Evolutionary conservation across 345 rosid species (phyloP).

Genomic region (Aquilaria malaccensis): DNA sequence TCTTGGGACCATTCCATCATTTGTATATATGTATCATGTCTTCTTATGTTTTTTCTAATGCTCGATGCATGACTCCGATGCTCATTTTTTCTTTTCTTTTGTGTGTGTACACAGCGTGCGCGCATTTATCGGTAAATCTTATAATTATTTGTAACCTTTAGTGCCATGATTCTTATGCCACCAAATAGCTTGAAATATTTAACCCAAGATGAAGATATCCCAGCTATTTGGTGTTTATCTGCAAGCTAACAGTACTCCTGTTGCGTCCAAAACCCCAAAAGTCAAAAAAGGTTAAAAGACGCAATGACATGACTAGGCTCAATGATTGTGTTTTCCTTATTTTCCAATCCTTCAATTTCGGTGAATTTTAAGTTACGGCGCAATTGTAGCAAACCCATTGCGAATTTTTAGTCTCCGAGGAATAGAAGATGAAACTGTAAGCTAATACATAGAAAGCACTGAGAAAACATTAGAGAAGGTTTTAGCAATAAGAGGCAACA

Average conservation of each 20-base stretch:
- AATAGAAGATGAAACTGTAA: conserved; percentile 2
- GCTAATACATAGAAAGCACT: conserved; percentile 9
- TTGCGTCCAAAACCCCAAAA: too few relatives aligned
- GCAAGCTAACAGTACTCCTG: too few relatives aligned
- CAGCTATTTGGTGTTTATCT: too few relatives aligned
- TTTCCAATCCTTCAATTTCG: conserved; percentile 9
- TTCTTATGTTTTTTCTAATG: not conserved
- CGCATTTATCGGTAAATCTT: conserved; percentile 12
- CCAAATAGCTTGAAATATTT: not conserved
- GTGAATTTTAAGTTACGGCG: conserved; percentile 13
- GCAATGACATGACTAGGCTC: not conserved
- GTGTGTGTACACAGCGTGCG: not conserved
- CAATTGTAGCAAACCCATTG: conserved; percentile 1
- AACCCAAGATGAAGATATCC: too few relatives aligned
- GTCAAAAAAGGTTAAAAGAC: conserved; percentile 1
- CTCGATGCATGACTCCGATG: not conserved
- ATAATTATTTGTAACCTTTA: conserved; percentile 8
- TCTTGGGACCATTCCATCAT: conserved; percentile 20
- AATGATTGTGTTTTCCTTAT: conserved; percentile 1
- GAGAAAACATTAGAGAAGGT: conserved; percentile 1
- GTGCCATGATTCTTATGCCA: conserved; percentile 8
- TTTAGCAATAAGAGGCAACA: not conserved
- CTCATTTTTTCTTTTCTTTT: conserved; percentile 13
- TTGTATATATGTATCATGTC: conserved; percentile 2
- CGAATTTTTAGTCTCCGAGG: not conserved